phyloP scores from a whole-genome alignment of 768 basidiomycete genomes.

The Cystobasidium onofrii region DNA sequence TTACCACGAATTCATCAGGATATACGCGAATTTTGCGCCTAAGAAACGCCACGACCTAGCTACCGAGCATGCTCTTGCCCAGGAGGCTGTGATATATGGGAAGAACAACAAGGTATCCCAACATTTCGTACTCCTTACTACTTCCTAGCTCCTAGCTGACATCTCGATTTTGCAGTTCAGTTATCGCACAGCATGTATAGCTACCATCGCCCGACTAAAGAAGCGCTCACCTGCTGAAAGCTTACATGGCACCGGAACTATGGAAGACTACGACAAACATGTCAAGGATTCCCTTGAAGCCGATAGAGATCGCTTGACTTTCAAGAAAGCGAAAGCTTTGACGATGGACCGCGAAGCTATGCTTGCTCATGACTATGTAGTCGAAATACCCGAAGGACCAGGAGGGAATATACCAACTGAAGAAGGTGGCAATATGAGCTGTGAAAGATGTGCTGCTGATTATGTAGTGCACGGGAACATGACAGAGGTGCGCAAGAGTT shows the following conservation, averaged over 20 bases:
- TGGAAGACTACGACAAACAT: conserved; percentile 39
- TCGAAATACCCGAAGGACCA: conserved; percentile 58
- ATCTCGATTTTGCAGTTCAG: conserved; percentile 51
- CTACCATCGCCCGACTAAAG: conserved; percentile 53
- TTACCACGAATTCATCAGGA: conserved; percentile 61
- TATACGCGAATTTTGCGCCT: conserved; percentile 55
- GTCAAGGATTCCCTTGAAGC: conserved; percentile 39
- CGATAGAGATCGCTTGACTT: conserved; percentile 41
- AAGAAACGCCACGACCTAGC: conserved; percentile 57
- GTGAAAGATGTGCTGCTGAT: conserved; percentile 67
- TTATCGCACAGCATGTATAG: conserved; percentile 68
- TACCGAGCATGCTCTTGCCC: conserved; percentile 66
- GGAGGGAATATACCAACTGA: conserved; percentile 60
- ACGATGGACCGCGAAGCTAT: conserved; percentile 21
- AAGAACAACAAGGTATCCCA: conserved; percentile 29
- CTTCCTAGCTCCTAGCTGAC: not conserved
- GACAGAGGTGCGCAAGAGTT: conserved; percentile 34
- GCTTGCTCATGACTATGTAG: conserved; percentile 44
- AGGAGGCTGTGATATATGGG: conserved; percentile 70
- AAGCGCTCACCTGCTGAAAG: conserved; percentile 55
- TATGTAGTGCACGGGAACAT: conserved; percentile 59
- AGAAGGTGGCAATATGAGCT: conserved; percentile 57
- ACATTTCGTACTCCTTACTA: not conserved
- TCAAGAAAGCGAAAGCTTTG: conserved; percentile 21
- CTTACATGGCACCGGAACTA: conserved; percentile 43